These are phyloP conservation scores for Solanum etuberosum DNA, from an alignment of 257 asterid species.

Conservation along the genomic window DNA sequence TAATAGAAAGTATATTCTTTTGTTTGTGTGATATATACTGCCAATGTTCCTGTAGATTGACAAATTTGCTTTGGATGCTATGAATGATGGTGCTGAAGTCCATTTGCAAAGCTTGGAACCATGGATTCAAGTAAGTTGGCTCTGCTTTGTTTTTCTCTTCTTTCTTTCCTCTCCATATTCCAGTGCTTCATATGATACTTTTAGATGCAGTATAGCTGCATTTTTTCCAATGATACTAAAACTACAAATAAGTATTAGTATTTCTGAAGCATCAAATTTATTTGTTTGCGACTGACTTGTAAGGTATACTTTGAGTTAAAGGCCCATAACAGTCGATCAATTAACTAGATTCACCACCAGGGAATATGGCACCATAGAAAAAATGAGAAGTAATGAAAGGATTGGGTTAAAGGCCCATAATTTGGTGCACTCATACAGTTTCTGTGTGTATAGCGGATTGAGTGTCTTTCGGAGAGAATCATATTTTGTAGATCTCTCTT, in stretches of 20 bases:
- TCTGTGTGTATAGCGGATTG: not conserved
- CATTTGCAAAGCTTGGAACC: conserved; percentile 92
- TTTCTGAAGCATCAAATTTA: not conserved
- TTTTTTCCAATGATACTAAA: not conserved
- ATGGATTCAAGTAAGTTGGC: conserved; percentile 66
- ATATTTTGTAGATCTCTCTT: not conserved
- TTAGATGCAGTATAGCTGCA: not conserved
- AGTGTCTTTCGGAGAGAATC: not conserved
- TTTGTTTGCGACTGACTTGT: not conserved
- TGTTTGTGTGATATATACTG: conserved; percentile 5
- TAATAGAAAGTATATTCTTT: not conserved
- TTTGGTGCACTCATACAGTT: not conserved
- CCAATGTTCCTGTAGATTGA: conserved; percentile 47
- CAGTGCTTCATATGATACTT: not conserved
- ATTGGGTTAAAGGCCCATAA: not conserved
- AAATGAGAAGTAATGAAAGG: not conserved
- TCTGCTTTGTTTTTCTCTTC: not conserved
- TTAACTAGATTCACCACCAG: not conserved
- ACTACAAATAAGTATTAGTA: not conserved
- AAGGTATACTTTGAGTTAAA: not conserved
- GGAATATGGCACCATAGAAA: not conserved
- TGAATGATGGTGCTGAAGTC: conserved; percentile 79
- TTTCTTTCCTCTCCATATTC: not conserved
- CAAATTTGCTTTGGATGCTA: conserved; percentile 79
- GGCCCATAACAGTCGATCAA: not conserved